A percentile compares a stretch with the other conserved stretches of the same genome.
phyloP scores from a whole-genome alignment of 371 early-diverging fungal species.

The Apophysomyces sp. region DNA sequence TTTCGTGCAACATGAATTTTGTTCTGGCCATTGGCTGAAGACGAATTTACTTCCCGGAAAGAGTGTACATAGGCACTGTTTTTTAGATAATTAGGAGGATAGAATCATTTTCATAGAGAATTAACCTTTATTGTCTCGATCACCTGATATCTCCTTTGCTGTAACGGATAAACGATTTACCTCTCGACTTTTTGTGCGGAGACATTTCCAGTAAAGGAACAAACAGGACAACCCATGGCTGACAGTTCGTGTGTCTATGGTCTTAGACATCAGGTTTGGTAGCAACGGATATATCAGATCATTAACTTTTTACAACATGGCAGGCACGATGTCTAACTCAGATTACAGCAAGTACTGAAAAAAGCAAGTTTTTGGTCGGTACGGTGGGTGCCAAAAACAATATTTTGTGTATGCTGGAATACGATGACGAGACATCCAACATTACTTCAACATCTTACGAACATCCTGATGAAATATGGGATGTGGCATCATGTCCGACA shows the following conservation, averaged over 20 bases:
- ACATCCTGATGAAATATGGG: slow-evolving; percentile 75
- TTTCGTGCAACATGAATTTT: no score
- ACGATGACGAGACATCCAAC: slow-evolving; percentile 68
- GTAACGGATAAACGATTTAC: not conserved
- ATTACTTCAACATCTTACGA: slow-evolving; percentile 61
- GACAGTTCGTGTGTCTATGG: slow-evolving; percentile 69
- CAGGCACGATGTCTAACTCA: slow-evolving; percentile 73
- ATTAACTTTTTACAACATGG: not conserved
- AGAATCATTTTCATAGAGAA: no score
- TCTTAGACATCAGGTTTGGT: slow-evolving; percentile 65
- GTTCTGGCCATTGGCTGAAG: no score
- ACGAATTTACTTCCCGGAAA: no score
- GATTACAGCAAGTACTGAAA: slow-evolving; percentile 61
- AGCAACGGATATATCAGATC: not conserved
- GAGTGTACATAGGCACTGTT: no score
- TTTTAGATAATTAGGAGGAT: no score
- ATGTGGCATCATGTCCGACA: slow-evolving; percentile 65
- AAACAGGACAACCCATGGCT: slow-evolving; percentile 6
- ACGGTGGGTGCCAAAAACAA: slow-evolving; percentile 66
- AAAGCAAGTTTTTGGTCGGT: slow-evolving; percentile 77
- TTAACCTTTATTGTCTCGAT: no score
- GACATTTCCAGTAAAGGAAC: not conserved
- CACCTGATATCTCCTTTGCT: no score
- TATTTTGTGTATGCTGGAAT: slow-evolving; percentile 64
- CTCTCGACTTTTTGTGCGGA: not conserved